phyloP scores from a whole-genome alignment of 108 stramenopile species.

The Thalassiosira profunda region DNA sequence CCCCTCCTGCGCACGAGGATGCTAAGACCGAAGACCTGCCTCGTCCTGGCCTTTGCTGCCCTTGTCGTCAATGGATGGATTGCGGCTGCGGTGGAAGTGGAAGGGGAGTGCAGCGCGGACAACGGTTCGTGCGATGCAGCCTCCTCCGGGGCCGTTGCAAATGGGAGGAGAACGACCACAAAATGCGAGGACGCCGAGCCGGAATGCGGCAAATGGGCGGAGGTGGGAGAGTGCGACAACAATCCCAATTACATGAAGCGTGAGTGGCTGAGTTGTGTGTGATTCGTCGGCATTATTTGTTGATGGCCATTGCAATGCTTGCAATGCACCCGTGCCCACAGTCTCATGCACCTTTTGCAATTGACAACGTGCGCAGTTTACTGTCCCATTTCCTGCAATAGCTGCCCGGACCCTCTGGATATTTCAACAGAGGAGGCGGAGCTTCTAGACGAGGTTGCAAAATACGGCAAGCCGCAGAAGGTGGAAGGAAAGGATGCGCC shows the following conservation, averaged over 20 bases:
- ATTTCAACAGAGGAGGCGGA: conserved; percentile 17
- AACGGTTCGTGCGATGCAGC: conserved; percentile 10
- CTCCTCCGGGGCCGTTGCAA: not conserved
- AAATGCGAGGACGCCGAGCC: not conserved
- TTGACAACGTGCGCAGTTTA: too few relatives aligned
- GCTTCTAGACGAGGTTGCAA: conserved; percentile 39
- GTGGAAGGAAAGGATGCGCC: conserved; percentile 49
- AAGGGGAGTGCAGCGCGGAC: conserved; percentile 10
- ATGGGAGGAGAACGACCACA: too few relatives aligned
- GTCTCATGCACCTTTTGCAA: too few relatives aligned
- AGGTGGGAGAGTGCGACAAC: conserved; percentile 2
- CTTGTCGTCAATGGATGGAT: too few relatives aligned
- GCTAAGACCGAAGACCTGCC: too few relatives aligned
- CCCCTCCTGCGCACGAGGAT: too few relatives aligned
- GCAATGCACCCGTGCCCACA: too few relatives aligned
- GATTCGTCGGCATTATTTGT: too few relatives aligned
- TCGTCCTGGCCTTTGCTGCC: too few relatives aligned
- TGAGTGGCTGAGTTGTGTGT: too few relatives aligned
- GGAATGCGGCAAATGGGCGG: not conserved
- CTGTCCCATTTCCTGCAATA: conserved; percentile 29
- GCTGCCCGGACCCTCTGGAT: conserved; percentile 28
- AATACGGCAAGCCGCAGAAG: conserved; percentile 65
- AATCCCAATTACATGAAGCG: conserved; percentile 10
- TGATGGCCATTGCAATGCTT: too few relatives aligned
- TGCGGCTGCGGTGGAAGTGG: not conserved